Evolutionary conservation across 208 protist species (phyloP).

Genomic region (Leishmania major): DNA sequence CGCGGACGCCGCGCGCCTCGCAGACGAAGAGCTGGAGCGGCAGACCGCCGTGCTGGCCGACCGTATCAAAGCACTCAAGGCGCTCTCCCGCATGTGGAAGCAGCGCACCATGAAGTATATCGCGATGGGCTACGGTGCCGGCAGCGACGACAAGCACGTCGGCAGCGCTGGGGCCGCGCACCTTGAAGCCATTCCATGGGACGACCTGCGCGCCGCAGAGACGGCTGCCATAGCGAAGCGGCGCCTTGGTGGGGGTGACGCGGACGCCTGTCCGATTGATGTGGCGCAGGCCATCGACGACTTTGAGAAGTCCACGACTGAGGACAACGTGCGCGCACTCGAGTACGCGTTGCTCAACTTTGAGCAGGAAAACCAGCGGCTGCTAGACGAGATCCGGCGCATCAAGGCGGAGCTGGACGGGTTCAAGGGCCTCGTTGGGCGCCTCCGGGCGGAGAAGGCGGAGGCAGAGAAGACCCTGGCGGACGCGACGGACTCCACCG

Average conservation of each 20-base stretch:
- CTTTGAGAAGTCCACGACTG: slow-evolving; percentile 62
- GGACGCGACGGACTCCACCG: slow-evolving; percentile 26
- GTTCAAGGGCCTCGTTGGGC: slow-evolving; percentile 51
- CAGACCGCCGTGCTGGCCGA: slow-evolving; percentile 38
- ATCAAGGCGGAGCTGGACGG: slow-evolving; percentile 46
- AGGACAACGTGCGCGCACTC: slow-evolving; percentile 56
- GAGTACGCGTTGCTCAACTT: slow-evolving; percentile 56
- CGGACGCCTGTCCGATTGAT: slow-evolving; percentile 13
- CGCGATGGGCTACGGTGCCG: slow-evolving; percentile 50
- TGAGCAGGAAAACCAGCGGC: slow-evolving; percentile 62
- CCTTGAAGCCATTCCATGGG: slow-evolving; percentile 44
- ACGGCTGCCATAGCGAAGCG: slow-evolving; percentile 48
- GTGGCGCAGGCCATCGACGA: slow-evolving; percentile 37
- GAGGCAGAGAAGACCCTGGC: slow-evolving; percentile 42
- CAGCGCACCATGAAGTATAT: slow-evolving; percentile 73
- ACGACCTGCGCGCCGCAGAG: slow-evolving; percentile 49
- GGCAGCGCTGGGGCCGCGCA: slow-evolving; percentile 5
- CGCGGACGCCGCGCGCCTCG: slow-evolving; percentile 40
- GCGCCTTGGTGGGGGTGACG: slow-evolving; percentile 32
- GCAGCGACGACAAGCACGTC: slow-evolving; percentile 3
- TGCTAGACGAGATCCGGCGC: slow-evolving; percentile 43
- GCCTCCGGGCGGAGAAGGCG: slow-evolving; percentile 52
- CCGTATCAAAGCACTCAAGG: slow-evolving; percentile 37
- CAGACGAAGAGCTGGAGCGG: slow-evolving; percentile 56
- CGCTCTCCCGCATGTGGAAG: slow-evolving; percentile 70